Evolutionary conservation across 2,329 filamentous ascomycete genomes (phyloP).

Genomic region (Aspergillus brasiliensis): DNA sequence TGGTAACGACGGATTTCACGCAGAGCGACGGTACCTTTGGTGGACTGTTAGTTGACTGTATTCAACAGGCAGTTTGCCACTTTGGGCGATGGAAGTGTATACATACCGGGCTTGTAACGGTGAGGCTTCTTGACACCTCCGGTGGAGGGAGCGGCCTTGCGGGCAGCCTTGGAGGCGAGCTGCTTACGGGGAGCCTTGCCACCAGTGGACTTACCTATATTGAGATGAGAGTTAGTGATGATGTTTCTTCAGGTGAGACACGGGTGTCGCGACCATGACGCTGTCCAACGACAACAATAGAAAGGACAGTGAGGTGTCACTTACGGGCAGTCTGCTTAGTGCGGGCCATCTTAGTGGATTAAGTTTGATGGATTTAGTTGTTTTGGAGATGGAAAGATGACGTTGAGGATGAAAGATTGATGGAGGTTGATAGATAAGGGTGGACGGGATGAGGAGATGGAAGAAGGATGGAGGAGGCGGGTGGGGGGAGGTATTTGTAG

Average conservation of each 20-base stretch:
- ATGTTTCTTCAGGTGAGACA: constrained; percentile 22
- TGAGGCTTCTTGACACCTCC: constrained; percentile 97
- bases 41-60: constrained; percentile 26
- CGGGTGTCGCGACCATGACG: constrained; percentile 24
- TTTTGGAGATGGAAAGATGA: constrained; percentile 32
- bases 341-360: constrained; percentile 49
- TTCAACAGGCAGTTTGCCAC: constrained; percentile 3
- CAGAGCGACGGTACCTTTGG: constrained; percentile 80
- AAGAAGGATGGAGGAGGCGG: constrained; percentile 40
- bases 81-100: neutral
- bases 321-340: constrained; percentile 58
- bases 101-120: constrained; percentile 76
- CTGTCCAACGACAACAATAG: constrained; percentile 17
- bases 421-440: constrained; percentile 21
- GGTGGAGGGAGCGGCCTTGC: constrained; percentile 96
- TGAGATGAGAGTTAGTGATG: constrained; percentile 29
- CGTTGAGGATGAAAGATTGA: constrained; percentile 32
- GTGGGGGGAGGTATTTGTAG: constrained; percentile 48
- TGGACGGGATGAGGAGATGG: constrained; percentile 34
- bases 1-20: constrained; percentile 99
- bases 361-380: constrained; percentile 32
- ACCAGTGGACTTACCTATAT: constrained; percentile 71
- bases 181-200: constrained; percentile 84
- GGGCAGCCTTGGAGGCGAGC: constrained; percentile 98
- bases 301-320: constrained; percentile 33